Evolutionary conservation across 75 land plant species (phyloP), one percentile per base, ranked within the genome.

Genomic region (Pinus taeda): DNA sequence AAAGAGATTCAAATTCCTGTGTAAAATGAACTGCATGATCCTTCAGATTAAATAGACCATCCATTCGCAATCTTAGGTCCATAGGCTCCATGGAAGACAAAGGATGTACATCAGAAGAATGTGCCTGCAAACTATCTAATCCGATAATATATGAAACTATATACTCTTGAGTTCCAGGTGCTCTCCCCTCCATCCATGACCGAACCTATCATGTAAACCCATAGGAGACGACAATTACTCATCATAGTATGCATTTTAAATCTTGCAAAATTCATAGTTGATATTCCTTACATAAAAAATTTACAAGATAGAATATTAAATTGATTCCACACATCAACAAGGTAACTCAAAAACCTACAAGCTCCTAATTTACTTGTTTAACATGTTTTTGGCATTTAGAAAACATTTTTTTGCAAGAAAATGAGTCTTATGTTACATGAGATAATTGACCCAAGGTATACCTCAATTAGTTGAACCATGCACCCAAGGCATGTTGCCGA

Each of bases 51-150:
- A 96, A 96, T 7, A 90, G 73, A 1, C 99, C 99, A 86, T 96
- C 99, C 97, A 96, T 86, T 21, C 95, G 89, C 42, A 96, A 78
- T 70, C 99, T 85, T 60, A 92, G 76, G 80, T 96, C 99, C 76
- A 80, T 63, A 64, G 39, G 33, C 21, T 79, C 20, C 26, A 15
- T 66, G 24, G 20, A 21, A n/a, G 13, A 20, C 29, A 75, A 59
- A 21, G 72, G 3, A 55, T 60, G 4, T 17, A 77, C 72, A 49
- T 53, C 57, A 62, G 22, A 36, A 61, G 79, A 62, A 67, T 69
- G 15, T 45, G 82, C 76, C 74, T 83, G 90, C 76, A 96, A 69
- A 83, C 99, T 94, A 77, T 96, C 88, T 26, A 86, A 59, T 30
- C 99, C 99, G 82, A 96, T 89, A 22, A 92, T 76, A 66, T 94